Base-by-base conservation (phyloP, 2,329 filamentous ascomycete genomes). In the Scleromitrula shiraiana region DNA sequence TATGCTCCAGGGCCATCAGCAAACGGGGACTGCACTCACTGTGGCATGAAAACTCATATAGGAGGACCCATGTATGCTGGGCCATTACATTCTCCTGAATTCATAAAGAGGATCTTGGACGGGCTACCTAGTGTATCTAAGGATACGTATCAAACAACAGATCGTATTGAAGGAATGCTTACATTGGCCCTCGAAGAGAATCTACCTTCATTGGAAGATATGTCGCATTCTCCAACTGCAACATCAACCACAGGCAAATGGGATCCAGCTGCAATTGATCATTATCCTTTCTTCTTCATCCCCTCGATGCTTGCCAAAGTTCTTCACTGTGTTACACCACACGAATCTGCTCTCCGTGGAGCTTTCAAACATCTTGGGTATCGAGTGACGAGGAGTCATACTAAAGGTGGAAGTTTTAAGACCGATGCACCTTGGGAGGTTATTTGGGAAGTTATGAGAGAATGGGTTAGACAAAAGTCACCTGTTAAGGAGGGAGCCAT, bases 31-130 rank as follows among this genome's bases (percentile, higher is more conserved):
- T 98, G 93, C 65, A 75, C 81, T 51, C 88, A 97, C 64, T 98
- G 93, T 63, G 86, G 84, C 7, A 81, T 77, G 62, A 91, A 85
- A 63, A 94, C 84, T 68, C 93, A 97, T 65, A 66, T 97, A 12
- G 85, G 82, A 4, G 93, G 93, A 2, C 93, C 93, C 0, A 97
- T 98, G 91, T 98, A 90, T 70, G 90, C 80, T 27, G 93, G 93
- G 1, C 85, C 85, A 17, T 71, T 98, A 7, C 93, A 98, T 67
- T 89, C 89, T 37, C 76, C 80, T 6, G 78, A 81, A 2, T 98
- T 96, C 62, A 80, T 98, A 52, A 77, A 85, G 60, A 78, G 78
- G 48, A 81, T 98, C 20, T 73, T 98, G 14, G 77, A 81, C 36
- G 77, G 83, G 49, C 73, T 95, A 7, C 81, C 87, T 1, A 68